Percentiles rank a stretch among this genome's conserved stretches.
Conservation (phyloP, 352 stramenopile genomes). For the Thraustochytrium sp. region DNA sequence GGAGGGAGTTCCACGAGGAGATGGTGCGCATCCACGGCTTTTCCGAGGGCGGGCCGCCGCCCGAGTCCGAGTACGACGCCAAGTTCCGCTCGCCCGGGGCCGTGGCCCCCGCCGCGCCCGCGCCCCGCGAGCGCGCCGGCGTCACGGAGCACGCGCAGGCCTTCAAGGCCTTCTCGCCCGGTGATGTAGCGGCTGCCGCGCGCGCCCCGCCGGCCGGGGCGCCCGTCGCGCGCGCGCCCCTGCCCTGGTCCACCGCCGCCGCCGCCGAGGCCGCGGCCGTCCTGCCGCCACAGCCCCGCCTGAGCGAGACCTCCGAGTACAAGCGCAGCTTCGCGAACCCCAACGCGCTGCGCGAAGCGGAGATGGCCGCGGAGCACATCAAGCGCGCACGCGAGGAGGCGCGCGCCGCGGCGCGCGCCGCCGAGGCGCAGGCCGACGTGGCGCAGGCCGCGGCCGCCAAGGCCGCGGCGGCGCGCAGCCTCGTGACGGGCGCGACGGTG, state of each 20-base stretch:
- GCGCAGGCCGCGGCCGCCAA: neutral
- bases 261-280: too few species aligned
- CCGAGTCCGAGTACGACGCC: constrained; percentile 32
- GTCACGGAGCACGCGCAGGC: neutral
- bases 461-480: too few species aligned
- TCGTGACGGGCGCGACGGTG: neutral
- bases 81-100: neutral
- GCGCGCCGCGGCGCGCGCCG: neutral
- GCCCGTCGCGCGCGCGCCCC: neutral
- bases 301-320: neutral
- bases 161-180: neutral
- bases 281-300: too few species aligned
- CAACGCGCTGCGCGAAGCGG: neutral
- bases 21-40: neutral
- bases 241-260: too few species aligned
- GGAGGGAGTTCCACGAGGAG: neutral
- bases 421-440: neutral
- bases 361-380: neutral
- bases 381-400: neutral
- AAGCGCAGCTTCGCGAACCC: neutral
- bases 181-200: neutral
- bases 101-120: neutral
- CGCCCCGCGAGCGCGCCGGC: neutral
- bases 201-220: neutral
- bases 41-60: neutral